These are phyloP conservation scores for Babesia sp. DNA, from an alignment of 169 alveolate species.

Conservation along the genomic window DNA sequence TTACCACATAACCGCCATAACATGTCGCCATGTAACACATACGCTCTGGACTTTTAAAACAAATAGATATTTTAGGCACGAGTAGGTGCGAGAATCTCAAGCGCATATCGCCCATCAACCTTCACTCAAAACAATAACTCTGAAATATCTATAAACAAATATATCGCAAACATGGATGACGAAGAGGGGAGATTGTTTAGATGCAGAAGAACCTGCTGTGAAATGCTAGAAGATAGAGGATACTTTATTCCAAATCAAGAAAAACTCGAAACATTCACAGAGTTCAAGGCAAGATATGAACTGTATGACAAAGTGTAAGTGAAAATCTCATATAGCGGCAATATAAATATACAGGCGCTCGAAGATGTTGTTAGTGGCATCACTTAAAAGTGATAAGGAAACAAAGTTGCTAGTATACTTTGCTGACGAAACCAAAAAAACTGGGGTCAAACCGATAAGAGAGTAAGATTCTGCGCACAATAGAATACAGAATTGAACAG, in stretches of 20 bases:
- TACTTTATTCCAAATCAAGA: conserved; percentile 84
- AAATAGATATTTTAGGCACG: too few relatives aligned
- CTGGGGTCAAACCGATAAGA: conserved; percentile 92
- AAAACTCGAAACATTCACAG: conserved; percentile 79
- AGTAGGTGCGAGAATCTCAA: too few relatives aligned
- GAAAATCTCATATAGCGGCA: neutral
- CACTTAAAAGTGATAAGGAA: conserved; percentile 80
- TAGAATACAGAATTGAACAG: conserved; percentile 44
- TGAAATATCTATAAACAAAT: too few relatives aligned
- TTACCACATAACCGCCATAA: too few relatives aligned
- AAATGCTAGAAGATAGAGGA: conserved; percentile 91
- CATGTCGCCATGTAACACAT: too few relatives aligned
- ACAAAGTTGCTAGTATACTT: conserved; percentile 84
- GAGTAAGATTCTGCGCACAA: conserved; percentile 73
- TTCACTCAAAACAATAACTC: neutral
- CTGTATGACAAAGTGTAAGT: conserved; percentile 73
- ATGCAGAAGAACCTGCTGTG: conserved; percentile 87
- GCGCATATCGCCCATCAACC: too few relatives aligned
- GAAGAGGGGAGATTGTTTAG: conserved; percentile 84
- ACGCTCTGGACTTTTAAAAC: too few relatives aligned
- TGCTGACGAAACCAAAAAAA: conserved; percentile 89
- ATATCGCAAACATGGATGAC: conserved; percentile 82
- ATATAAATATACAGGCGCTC: conserved; percentile 70
- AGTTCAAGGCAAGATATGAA: conserved; percentile 83
- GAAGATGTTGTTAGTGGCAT: conserved; percentile 82